Evolutionary conservation across 805 yeast genomes (phyloP).

Genomic region (Metschnikowia baotianmanensis): DNA sequence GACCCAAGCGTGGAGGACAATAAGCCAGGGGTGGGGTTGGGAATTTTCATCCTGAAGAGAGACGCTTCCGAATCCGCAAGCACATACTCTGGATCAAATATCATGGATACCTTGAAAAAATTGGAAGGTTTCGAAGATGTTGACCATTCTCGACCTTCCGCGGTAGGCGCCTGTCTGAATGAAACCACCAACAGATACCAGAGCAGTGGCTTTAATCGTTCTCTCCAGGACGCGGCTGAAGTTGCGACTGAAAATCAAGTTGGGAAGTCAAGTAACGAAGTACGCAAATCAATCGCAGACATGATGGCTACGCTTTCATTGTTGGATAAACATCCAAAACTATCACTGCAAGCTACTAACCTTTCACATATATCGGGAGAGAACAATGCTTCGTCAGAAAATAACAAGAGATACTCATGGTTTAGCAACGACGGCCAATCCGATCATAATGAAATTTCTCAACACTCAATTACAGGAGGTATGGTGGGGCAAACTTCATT

Average conservation of each 20-base stretch:
- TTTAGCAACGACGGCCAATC: slow-evolving; percentile 26
- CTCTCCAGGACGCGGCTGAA: too few relatives aligned
- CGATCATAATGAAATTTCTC: slow-evolving; percentile 10
- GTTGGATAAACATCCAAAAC: slow-evolving; percentile 17
- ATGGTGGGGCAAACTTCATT: slow-evolving; percentile 5
- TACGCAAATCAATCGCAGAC: slow-evolving; percentile 25
- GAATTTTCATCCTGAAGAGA: slow-evolving; percentile 1
- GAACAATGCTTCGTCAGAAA: background rate
- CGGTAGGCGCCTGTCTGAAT: too few relatives aligned
- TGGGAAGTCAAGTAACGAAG: background rate
- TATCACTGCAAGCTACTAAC: background rate
- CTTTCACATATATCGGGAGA: background rate
- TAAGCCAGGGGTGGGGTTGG: slow-evolving; percentile 4
- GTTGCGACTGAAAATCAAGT: background rate
- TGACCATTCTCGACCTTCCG: too few relatives aligned
- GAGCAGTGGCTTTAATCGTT: too few relatives aligned
- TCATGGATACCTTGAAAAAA: slow-evolving; percentile 9
- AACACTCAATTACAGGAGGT: slow-evolving; percentile 1
- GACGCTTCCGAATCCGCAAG: background rate
- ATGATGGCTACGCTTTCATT: slow-evolving; percentile 29
- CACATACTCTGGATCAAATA: slow-evolving; percentile 2
- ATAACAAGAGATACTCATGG: slow-evolving; percentile 28
- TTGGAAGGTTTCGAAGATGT: too few relatives aligned
- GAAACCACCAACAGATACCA: too few relatives aligned
- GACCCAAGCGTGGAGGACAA: background rate